A percentile compares a stretch with the other conserved stretches of the same genome.
Evolutionary conservation across 495 filamentous ascomycete genomes (phyloP).

Genomic region (Tuber umbilicatum): DNA sequence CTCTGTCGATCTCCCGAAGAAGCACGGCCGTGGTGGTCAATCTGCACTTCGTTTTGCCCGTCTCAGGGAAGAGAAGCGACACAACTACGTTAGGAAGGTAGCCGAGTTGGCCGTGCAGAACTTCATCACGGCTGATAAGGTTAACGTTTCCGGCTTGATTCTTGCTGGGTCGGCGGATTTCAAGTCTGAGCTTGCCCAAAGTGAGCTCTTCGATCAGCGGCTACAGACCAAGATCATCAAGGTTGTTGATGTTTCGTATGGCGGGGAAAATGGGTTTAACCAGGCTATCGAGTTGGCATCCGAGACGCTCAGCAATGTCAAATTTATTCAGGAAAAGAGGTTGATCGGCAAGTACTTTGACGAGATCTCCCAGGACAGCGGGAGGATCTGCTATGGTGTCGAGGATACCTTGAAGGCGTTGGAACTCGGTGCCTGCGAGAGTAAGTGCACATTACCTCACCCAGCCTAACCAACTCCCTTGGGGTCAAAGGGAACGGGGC

Average conservation of each 20-base stretch:
- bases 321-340: slow-evolving; percentile 99
- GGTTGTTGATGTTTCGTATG: slow-evolving; percentile 96
- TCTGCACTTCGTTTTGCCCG: slow-evolving; percentile 97
- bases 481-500: not conserved
- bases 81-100: slow-evolving; percentile 99
- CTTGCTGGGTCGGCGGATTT: slow-evolving; percentile 96
- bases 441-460: slow-evolving; percentile 24
- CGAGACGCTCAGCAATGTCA: slow-evolving; percentile 97
- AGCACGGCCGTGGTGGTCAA: slow-evolving; percentile 99
- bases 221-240: slow-evolving; percentile 95
- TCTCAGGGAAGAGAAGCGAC: slow-evolving; percentile 98
- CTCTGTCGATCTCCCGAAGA: slow-evolving; percentile 94
- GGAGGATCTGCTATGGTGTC: slow-evolving; percentile 93
- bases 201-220: slow-evolving; percentile 91
- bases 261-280: slow-evolving; percentile 98
- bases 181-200: slow-evolving; percentile 97
- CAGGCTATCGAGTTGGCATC: slow-evolving; percentile 92
- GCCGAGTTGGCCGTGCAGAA: slow-evolving; percentile 96
- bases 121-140: slow-evolving; percentile 95
- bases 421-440: slow-evolving; percentile 91
- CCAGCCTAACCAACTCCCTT: not conserved
- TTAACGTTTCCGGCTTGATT: slow-evolving; percentile 91
- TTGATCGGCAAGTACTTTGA: slow-evolving; percentile 97
- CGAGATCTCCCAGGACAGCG: slow-evolving; percentile 94
- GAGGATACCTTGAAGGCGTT: slow-evolving; percentile 97